Evolutionary conservation across 164 flowering plant species (phyloP).

Genomic region (Cinnamomum micranthum): DNA sequence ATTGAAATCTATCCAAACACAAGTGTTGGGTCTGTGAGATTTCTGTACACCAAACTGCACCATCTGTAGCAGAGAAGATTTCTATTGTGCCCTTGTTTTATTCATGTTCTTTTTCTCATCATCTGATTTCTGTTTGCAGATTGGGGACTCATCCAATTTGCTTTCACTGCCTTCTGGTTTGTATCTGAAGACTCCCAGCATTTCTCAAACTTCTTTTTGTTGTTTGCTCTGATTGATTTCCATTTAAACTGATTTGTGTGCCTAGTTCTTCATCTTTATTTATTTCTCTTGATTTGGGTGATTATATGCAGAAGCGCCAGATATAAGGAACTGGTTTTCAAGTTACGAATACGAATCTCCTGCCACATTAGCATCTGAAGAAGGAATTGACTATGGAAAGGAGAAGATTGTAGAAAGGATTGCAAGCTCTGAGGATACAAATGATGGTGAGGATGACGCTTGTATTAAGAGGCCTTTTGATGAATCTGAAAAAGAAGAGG

Average conservation of each 20-base stretch:
- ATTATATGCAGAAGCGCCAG: conserved; percentile 10
- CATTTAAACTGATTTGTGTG: not conserved
- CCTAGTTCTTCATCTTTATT: not conserved
- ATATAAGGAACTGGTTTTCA: conserved; percentile 7
- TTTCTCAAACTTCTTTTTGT: not conserved
- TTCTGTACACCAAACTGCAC: too few relatives aligned
- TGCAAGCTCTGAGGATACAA: not conserved
- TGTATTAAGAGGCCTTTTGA: not conserved
- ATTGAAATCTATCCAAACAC: too few relatives aligned
- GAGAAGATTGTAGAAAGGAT: not conserved
- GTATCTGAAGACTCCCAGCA: not conserved
- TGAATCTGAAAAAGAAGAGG: not conserved
- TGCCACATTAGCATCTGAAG: not conserved
- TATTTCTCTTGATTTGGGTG: not conserved
- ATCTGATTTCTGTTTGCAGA: conserved; percentile 1
- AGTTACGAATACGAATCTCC: conserved; percentile 8
- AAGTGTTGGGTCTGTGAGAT: too few relatives aligned
- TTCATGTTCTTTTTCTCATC: not conserved
- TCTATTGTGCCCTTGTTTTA: too few relatives aligned
- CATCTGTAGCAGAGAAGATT: too few relatives aligned
- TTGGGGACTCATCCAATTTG: not conserved
- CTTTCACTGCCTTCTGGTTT: conserved; percentile 8
- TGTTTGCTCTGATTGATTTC: too few relatives aligned
- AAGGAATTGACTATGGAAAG: not conserved
- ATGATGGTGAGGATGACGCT: not conserved